Percentiles rank a stretch among this genome's conserved stretches.
These are phyloP conservation scores for Baudoinia panamericana DNA, from an alignment of 495 filamentous ascomycete species.

Conservation along the genomic window DNA sequence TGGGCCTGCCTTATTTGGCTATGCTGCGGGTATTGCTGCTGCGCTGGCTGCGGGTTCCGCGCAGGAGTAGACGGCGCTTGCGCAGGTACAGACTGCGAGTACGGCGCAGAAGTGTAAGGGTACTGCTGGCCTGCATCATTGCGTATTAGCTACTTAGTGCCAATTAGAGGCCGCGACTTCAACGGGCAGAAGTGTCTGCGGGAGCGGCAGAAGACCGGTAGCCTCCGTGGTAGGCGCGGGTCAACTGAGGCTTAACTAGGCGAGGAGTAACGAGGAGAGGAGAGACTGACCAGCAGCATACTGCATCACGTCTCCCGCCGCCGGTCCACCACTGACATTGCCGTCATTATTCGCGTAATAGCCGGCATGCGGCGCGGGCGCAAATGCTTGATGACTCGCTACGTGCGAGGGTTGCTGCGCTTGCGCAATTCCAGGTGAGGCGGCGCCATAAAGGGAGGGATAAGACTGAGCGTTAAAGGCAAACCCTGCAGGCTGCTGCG, in stretches of 20 bases:
- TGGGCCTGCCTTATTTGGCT: background rate
- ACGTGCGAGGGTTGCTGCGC: background rate
- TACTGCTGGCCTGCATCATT: slow-evolving; percentile 12
- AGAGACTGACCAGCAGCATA: slow-evolving; percentile 2
- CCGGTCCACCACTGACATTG: slow-evolving; percentile 6
- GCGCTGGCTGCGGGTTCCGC: slow-evolving; percentile 9
- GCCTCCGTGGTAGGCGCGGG: background rate
- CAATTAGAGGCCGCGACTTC: background rate
- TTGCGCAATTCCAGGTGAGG: too few relatives aligned
- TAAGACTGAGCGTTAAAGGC: background rate
- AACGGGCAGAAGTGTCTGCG: background rate
- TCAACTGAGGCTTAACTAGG: background rate
- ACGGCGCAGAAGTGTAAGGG: slow-evolving; percentile 24
- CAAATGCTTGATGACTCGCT: slow-evolving; percentile 3
- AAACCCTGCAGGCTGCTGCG: slow-evolving; percentile 3
- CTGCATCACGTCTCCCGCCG: slow-evolving; percentile 5
- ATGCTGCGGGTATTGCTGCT: slow-evolving; percentile 4
- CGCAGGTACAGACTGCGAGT: slow-evolving; percentile 22
- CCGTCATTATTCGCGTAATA: slow-evolving; percentile 2
- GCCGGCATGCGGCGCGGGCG: background rate
- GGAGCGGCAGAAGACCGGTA: too few relatives aligned
- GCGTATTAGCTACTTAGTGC: slow-evolving; percentile 4
- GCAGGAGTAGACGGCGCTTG: slow-evolving; percentile 21
- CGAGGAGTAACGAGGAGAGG: background rate
- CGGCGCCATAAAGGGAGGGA: background rate